Evolutionary conservation across 345 rosid genomes (phyloP).

Genomic region (Passiflora organensis): DNA sequence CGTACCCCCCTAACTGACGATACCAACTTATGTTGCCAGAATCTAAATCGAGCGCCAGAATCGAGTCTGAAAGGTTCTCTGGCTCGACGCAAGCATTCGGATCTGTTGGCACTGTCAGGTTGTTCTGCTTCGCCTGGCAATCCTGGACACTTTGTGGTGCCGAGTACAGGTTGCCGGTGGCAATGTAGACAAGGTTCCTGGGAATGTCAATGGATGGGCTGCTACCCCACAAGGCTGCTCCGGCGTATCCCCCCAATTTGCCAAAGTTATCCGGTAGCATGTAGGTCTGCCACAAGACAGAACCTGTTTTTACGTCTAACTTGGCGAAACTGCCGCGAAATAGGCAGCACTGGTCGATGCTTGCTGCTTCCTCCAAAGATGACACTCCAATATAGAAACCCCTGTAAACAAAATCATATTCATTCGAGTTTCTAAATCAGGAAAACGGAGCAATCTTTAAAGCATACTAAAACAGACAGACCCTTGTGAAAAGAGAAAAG

Average conservation of each 20-base stretch:
- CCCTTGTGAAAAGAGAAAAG: neutral
- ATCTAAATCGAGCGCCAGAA: constrained; percentile 27
- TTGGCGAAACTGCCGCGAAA: constrained; percentile 37
- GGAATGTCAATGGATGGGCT: constrained; percentile 35
- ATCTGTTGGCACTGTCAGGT: constrained; percentile 29
- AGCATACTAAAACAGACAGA: no score
- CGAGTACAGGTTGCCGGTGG: constrained; percentile 36
- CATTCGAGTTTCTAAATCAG: no score
- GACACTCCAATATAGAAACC: constrained; percentile 33
- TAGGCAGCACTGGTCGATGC: constrained; percentile 32
- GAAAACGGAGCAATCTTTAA: no score
- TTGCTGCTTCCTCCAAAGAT: constrained; percentile 30
- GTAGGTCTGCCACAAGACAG: constrained; percentile 26
- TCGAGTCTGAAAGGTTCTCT: constrained; percentile 28
- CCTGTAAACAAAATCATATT: no score
- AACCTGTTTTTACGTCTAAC: constrained; percentile 17
- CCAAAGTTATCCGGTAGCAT: constrained; percentile 43
- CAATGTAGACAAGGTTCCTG: constrained; percentile 35
- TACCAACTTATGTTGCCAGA: constrained; percentile 33
- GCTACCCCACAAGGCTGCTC: constrained; percentile 49
- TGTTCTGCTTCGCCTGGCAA: constrained; percentile 39
- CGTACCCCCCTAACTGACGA: constrained; percentile 39
- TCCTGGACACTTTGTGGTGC: constrained; percentile 30
- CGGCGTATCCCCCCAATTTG: constrained; percentile 34
- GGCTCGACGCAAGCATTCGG: constrained; percentile 39